Evolutionary conservation across 2,329 filamentous ascomycete species (phyloP).

Genomic region (Ceratocystiopsis sp.): DNA sequence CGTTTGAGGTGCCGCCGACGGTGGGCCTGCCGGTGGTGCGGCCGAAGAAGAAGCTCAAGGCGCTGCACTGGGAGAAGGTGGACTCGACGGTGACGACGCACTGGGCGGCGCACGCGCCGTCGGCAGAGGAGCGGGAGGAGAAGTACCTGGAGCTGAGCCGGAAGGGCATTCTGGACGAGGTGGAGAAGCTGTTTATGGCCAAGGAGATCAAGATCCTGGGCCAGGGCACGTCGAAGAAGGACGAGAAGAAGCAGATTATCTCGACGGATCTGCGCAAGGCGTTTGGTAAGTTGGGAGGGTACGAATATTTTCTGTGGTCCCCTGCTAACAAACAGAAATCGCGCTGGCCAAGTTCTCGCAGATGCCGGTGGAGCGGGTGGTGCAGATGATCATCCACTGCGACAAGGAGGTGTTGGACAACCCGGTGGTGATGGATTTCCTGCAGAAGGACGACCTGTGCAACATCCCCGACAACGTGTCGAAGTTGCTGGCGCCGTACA

Average conservation of each 20-base stretch:
- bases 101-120: slow-evolving; percentile 76
- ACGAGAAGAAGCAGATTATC: slow-evolving; percentile 96
- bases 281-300: slow-evolving; percentile 39
- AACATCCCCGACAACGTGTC: slow-evolving; percentile 78
- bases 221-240: slow-evolving; percentile 53
- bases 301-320: background rate
- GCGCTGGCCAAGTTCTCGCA: slow-evolving; percentile 88
- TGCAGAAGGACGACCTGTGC: slow-evolving; percentile 84
- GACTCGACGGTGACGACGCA: slow-evolving; percentile 82
- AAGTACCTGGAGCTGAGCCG: slow-evolving; percentile 87
- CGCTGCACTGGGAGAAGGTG: slow-evolving; percentile 97
- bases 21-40: slow-evolving; percentile 64
- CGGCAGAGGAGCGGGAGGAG: slow-evolving; percentile 79
- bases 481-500: slow-evolving; percentile 88
- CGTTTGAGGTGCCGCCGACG: slow-evolving; percentile 32
- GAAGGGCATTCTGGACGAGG: slow-evolving; percentile 92
- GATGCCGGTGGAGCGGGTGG: slow-evolving; percentile 64
- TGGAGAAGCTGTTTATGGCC: slow-evolving; percentile 92
- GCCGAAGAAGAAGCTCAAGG: slow-evolving; percentile 99
- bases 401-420: slow-evolving; percentile 81
- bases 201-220: slow-evolving; percentile 89
- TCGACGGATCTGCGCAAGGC: slow-evolving; percentile 76
- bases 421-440: slow-evolving; percentile 85
- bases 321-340: slow-evolving; percentile 44
- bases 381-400: slow-evolving; percentile 90